phyloP scores from a whole-genome alignment of 202 grass and related monocot species.

The Zoysia matrella region DNA sequence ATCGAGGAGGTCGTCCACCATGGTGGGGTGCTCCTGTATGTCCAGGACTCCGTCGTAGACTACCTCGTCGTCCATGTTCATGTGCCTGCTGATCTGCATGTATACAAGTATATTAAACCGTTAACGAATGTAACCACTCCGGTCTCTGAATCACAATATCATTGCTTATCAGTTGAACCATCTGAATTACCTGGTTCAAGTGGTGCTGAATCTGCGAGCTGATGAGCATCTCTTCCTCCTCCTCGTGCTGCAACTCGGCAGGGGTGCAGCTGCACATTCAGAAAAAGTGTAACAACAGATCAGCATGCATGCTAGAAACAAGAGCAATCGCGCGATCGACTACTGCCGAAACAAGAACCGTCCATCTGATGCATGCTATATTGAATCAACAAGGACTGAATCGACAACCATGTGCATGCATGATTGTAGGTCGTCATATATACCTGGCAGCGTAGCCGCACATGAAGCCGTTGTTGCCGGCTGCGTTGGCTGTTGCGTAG shows the following conservation, averaged over 20 bases:
- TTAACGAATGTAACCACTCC: background rate
- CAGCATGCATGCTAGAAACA: background rate
- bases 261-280: conserved; percentile 23
- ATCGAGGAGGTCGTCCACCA: conserved; percentile 21
- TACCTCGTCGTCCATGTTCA: conserved; percentile 57
- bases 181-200: conserved; percentile 49
- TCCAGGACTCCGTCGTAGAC: conserved; percentile 4
- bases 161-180: too few relatives aligned
- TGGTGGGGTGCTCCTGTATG: background rate
- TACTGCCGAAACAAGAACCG: background rate
- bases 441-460: conserved; percentile 55
- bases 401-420: background rate
- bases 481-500: background rate
- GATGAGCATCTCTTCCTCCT: conserved; percentile 21
- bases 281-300: background rate
- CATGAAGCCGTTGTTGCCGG: conserved; percentile 44
- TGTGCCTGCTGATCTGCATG: conserved; percentile 64
- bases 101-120: too few relatives aligned
- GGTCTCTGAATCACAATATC: background rate
- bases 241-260: background rate
- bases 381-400: background rate
- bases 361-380: background rate
- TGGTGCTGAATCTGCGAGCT: conserved; percentile 44
- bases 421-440: background rate
- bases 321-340: too few relatives aligned